A percentile compares a stretch with the other conserved stretches of the same genome.
Conservation (phyloP, 2,329 filamentous ascomycete genomes). For the Alternaria atra region DNA sequence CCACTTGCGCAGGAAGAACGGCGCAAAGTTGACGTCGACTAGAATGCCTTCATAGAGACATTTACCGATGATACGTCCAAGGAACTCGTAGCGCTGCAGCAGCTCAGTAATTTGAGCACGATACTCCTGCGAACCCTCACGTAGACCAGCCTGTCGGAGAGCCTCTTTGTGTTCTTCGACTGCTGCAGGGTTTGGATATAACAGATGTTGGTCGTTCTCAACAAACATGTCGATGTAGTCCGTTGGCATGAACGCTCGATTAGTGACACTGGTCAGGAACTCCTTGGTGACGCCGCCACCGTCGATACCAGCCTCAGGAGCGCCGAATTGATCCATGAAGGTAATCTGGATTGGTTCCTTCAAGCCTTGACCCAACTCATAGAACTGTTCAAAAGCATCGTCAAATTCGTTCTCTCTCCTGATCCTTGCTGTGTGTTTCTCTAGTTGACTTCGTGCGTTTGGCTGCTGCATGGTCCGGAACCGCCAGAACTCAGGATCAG, state of each 20-base stretch:
- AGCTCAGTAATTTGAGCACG: constrained; percentile 67
- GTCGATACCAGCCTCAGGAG: constrained; percentile 91
- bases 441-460: constrained; percentile 47
- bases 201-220: constrained; percentile 83
- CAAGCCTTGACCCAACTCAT: constrained; percentile 77
- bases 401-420: constrained; percentile 80
- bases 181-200: constrained; percentile 86
- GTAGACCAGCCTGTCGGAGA: constrained; percentile 62
- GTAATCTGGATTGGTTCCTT: constrained; percentile 98
- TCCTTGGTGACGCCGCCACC: constrained; percentile 98
- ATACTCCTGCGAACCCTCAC: constrained; percentile 66
- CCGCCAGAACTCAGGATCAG: constrained; percentile 80
- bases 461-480: constrained; percentile 58
- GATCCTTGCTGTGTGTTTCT: constrained; percentile 77
- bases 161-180: constrained; percentile 73
- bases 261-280: constrained; percentile 88
- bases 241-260: constrained; percentile 77
- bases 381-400: constrained; percentile 87
- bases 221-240: constrained; percentile 71
- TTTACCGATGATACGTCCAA: constrained; percentile 92
- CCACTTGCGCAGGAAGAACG: constrained; percentile 98
- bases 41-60: constrained; percentile 97
- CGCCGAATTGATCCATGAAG: constrained; percentile 90
- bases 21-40: constrained; percentile 89
- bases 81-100: constrained; percentile 83